Evolutionary conservation across 2,329 filamentous ascomycete genomes (phyloP).

Genomic region (Paraconiothyrium sp.): DNA sequence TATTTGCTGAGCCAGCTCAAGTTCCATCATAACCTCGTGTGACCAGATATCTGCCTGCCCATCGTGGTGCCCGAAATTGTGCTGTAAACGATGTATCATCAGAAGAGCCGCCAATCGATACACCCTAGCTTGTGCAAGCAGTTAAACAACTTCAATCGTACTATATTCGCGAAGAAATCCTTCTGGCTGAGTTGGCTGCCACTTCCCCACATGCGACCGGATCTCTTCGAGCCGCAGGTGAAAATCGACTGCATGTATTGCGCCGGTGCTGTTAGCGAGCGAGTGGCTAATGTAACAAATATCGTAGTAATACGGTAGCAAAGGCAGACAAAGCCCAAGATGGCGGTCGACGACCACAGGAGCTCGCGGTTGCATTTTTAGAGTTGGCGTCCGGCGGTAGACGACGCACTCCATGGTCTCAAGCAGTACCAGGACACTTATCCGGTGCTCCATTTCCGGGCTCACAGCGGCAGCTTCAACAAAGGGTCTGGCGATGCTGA

Average conservation of each 20-base stretch:
- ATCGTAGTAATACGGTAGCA: conserved; percentile 19
- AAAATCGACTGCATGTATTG: background rate
- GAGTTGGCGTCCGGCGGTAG: conserved; percentile 17
- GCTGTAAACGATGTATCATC: conserved; percentile 17
- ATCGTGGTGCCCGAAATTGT: conserved; percentile 15
- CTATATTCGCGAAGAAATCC: conserved; percentile 11
- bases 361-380: conserved; percentile 13
- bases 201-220: conserved; percentile 5
- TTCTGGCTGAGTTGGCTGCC: conserved; percentile 12
- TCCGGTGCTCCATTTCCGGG: conserved; percentile 9
- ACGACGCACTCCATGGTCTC: conserved; percentile 23
- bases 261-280: conserved; percentile 6
- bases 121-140: conserved; percentile 19
- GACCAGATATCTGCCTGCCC: conserved; percentile 18
- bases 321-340: conserved; percentile 15
- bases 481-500: conserved; percentile 16
- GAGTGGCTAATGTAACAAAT: conserved; percentile 18
- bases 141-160: conserved; percentile 15
- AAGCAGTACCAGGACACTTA: conserved; percentile 18
- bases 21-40: conserved; percentile 17
- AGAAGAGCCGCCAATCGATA: conserved; percentile 19
- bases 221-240: conserved; percentile 10
- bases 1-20: conserved; percentile 14
- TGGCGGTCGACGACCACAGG: conserved; percentile 15
- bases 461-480: conserved; percentile 5